Evolutionary conservation across 208 protist species (phyloP), one percentile per base, ranked within the genome.

Genomic region (Vickermania spadyakhi): DNA sequence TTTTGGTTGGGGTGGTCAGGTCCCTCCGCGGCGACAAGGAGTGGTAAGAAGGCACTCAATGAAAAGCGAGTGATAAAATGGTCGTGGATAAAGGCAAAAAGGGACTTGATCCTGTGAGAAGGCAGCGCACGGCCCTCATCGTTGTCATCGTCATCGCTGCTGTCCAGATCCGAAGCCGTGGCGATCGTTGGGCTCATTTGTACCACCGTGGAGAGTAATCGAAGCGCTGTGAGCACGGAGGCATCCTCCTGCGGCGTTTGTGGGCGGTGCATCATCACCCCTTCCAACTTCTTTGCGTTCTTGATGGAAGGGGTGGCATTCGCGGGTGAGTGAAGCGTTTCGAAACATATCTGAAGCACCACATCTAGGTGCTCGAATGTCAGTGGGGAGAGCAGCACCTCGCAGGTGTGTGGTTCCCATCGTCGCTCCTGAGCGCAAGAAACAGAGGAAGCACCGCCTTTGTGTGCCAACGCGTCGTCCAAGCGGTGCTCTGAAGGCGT

Each of bases 41-140:
- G 62, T 5, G 66, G 26, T 18, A 79, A 58, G 63, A 86, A 73
- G 27, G 54, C 66, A 51, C 72, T 69, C 22, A 88, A 64, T 21
- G 86, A 81, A 58, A 81, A 89, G 1, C 58, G 22, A 27, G 70
- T 60, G 11, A 92, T 45, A 31, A 85, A 18, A 18, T 7, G 7
- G 18, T 45, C 18, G 7, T 45, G 36, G 18, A 45, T 45, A 45
- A 45, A 45, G 18, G 11, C 18, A 18, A n/a, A 45, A 18, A 45
- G 36, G 36, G 36, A 45, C 18, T 7, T 45, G 36, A 18, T 45
- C 18, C 11, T 18, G 7, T 7, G 36, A 18, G 11, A 18, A 18
- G 36, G 18, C 36, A 18, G 7, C 11, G 11, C 18, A 18, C 36
- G 11, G 36, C 11, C 36, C 36, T 45, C 36, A 7, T 45, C 36